Conservation (phyloP, 2,329 filamentous ascomycete genomes). For the Aureobasidium sp. region DNA sequence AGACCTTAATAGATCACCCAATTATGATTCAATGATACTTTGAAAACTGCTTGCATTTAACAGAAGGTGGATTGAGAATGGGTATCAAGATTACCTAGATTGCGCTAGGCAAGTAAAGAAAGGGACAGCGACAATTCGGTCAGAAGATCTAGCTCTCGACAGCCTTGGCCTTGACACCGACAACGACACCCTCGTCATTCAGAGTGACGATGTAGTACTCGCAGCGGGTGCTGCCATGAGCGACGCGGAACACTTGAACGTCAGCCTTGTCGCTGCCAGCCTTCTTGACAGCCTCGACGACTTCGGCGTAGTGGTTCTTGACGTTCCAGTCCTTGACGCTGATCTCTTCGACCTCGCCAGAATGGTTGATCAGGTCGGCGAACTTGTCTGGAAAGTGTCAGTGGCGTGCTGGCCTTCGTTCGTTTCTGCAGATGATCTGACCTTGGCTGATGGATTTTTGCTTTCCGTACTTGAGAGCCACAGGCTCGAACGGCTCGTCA, state of each 20-base stretch:
- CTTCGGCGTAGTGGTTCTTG: slow-evolving; percentile 59
- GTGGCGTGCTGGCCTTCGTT: not conserved
- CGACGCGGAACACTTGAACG: slow-evolving; percentile 68
- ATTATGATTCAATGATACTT: not conserved
- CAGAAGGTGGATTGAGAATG: not conserved
- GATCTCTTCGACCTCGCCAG: slow-evolving; percentile 57
- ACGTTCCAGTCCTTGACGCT: slow-evolving; percentile 67
- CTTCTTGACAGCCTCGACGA: slow-evolving; percentile 62
- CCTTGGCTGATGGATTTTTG: slow-evolving; percentile 44
- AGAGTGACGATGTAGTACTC: slow-evolving; percentile 76
- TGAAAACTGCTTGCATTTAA: not conserved
- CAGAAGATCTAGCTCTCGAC: slow-evolving; percentile 48
- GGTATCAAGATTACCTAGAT: not conserved
- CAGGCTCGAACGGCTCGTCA: slow-evolving; percentile 77
- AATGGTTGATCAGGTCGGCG: slow-evolving; percentile 55
- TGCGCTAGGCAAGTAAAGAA: not conserved
- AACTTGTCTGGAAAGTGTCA: slow-evolving; percentile 53
- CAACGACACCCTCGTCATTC: slow-evolving; percentile 53
- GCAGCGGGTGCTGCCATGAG: slow-evolving; percentile 53
- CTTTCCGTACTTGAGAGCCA: slow-evolving; percentile 53
- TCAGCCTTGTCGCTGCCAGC: slow-evolving; percentile 53
- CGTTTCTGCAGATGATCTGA: slow-evolving; percentile 24
- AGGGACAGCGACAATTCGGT: too few species aligned
- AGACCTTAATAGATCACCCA: not conserved
- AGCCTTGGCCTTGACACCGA: slow-evolving; percentile 71